phyloP scores from a whole-genome alignment of 495 filamentous ascomycete genomes.

The Alectoria sarmentosa region DNA sequence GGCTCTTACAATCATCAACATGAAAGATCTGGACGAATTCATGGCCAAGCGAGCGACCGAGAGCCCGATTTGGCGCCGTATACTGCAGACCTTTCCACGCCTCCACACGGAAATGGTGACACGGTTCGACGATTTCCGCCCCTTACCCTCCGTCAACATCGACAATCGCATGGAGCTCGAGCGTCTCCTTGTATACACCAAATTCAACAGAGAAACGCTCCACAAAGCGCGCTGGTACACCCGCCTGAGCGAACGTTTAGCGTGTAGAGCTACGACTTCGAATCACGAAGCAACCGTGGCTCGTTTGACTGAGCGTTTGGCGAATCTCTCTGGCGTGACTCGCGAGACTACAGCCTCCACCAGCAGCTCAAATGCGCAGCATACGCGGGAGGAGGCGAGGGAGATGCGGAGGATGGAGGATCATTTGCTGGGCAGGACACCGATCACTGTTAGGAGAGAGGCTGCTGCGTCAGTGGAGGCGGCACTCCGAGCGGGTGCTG shows the following conservation, averaged over 20 bases:
- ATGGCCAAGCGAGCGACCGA: background rate
- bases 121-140: background rate
- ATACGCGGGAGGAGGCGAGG: background rate
- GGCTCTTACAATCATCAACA: background rate
- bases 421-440: background rate
- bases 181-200: background rate
- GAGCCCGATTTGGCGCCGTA: background rate
- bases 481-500: background rate
- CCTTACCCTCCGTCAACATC: background rate
- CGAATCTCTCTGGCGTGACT: background rate
- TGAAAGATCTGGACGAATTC: background rate
- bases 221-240: background rate
- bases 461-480: background rate
- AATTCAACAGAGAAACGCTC: background rate
- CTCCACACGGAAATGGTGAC: constrained; percentile 1
- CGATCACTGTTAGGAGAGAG: background rate
- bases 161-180: background rate
- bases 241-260: background rate
- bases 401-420: background rate
- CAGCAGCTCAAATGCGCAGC: background rate
- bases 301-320: background rate
- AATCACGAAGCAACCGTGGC: background rate
- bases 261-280: background rate
- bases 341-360: background rate
- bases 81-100: background rate